Base-by-base conservation (phyloP, 2,329 filamentous ascomycete genomes). In the Botrytis medusae region DNA sequence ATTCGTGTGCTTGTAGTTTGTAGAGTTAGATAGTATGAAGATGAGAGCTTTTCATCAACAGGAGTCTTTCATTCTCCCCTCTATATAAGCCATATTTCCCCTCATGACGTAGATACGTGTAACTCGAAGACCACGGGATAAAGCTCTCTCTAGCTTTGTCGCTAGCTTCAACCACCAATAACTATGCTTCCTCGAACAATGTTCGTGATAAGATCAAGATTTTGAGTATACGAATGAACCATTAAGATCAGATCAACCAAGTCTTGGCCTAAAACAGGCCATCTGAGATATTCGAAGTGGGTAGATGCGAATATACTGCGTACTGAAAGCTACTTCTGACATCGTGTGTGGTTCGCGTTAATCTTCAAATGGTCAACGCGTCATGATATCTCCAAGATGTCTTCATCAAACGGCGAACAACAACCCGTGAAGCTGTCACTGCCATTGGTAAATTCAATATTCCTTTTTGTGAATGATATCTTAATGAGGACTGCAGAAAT, bases 361-460 rank as follows among this genome's bases (percentile, higher is more conserved):
- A 44, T 34, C 25, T 57, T 8, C 65, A 69, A 42, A 42, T 69
- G 70, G 22, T 61, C 51, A 59, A 68, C 51, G 62, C 71, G 68
- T 61, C 70, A 80, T 81, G 79, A 77, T 44, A 72, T 25, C 69
- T 72, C 71, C 71, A 77, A 78, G 68, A 82, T 81, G 80, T 80
- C 80, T 78, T 79, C 79, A 60, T 75, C 75, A 73, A 78, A 75
- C 72, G 79, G 85, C 86, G 84, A 86, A 76, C 84, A 86, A 77
- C 88, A 90, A 83, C 91, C 92, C 75, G 92, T 95, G 84, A 94
- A 94, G 85, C 88, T 95, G 77, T 95, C 93, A 75, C 87, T 95
- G 75, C 93, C 93, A 76, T 86, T 93, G 79, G 90, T 91, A 85
- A 32, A 32, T 29, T 32, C 37, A 25, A 57, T 40, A 69, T n/a